Evolutionary conservation across 768 basidiomycete genomes (phyloP), one percentile per base, ranked within the genome.

Genomic region (Pholiota molesta): DNA sequence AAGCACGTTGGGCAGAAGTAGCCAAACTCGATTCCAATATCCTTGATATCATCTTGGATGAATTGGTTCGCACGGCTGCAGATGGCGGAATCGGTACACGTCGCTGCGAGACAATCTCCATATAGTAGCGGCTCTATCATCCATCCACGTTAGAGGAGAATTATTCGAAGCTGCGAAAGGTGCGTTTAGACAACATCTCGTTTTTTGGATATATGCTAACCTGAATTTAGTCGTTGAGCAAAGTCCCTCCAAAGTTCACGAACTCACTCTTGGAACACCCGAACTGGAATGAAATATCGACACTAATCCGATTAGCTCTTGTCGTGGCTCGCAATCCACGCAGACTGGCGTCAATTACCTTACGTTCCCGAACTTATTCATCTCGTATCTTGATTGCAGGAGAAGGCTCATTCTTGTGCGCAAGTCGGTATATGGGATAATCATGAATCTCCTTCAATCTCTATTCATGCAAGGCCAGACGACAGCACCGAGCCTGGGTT

Each of bases 351-450:
- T 89, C 63, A 86, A 84, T 55, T 91, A 93, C 66, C 78, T 95
- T 95, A 88, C 69, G 83, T 95, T 4, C 91, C 95, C 0, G 95
- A 97, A 71, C 79, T 92, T 33, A 79, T 89, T 47, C 93, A 97
- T 72, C 78, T 93, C 40, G 85, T 93, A 63, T 88, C 89, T 5
- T 96, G n/a, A 79, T 91, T 1, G 86, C 90, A 7, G 91, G 86
- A 10, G 86, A 86, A 37, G 95, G 95, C 11, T 84, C 6, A 75
- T 87, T 0, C 75, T 87, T 13, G 86, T 95, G 53, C 87, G 95
- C 23, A 90, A 89, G 64, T 89, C 92, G 4, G 85, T 93, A 42
- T 94, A 92, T 69, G 94, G 91, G 9, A 83, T 92, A 39, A 75
- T 93, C 63, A 83, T 94, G 74, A 95, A 95, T 73, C 81, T 94